These are phyloP conservation scores for Populus tomentosa DNA, from an alignment of 441 rosid species.

Conservation along the genomic window DNA sequence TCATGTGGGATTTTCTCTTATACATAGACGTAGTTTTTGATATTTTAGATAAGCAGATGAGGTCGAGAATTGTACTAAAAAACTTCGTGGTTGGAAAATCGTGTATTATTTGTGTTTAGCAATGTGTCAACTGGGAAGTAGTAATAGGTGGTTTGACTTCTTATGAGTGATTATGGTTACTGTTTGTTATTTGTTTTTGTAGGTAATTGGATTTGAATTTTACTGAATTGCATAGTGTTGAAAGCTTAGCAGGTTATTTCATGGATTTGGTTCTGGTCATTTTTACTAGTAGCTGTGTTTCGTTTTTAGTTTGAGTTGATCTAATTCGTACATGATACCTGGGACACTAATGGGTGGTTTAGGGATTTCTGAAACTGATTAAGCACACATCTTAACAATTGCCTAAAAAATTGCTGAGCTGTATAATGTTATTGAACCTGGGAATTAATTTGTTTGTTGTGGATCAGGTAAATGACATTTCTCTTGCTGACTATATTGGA, in stretches of 20 bases:
- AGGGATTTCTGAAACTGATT: not conserved
- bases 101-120: too few species aligned
- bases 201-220: too few species aligned
- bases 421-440: not conserved
- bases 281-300: not conserved
- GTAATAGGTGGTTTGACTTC: not conserved
- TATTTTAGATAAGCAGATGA: not conserved
- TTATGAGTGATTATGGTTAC: not conserved
- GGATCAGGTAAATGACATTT: constrained; percentile 54
- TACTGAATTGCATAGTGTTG: not conserved
- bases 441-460: not conserved
- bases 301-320: not conserved
- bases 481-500: constrained; percentile 64
- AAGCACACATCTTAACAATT: not conserved
- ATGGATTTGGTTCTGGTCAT: too few species aligned
- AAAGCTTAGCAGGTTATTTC: not conserved
- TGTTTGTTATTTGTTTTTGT: too few species aligned
- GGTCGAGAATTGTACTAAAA: not conserved
- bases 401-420: not conserved
- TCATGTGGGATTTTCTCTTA: too few species aligned
- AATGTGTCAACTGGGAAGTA: too few species aligned
- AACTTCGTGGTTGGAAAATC: too few species aligned
- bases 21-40: too few species aligned
- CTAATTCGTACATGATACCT: not conserved
- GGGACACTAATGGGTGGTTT: not conserved